Base-by-base conservation (phyloP, 257 asterid genomes). In the Verbascum thapsus region DNA sequence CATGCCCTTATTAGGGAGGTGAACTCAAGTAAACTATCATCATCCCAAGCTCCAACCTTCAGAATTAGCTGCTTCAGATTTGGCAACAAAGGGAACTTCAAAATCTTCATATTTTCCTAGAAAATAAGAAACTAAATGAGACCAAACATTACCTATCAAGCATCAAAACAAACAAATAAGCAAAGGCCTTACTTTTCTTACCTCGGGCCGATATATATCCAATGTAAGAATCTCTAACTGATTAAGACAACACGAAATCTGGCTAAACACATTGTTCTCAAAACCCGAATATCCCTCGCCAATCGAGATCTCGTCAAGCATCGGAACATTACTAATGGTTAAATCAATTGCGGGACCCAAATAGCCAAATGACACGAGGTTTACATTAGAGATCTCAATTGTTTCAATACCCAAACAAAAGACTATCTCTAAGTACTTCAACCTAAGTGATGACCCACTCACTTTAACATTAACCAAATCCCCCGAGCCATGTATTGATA, bases 11-110 rank as follows among this genome's bases (percentile, higher is more conserved):
- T 47, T 2, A 79, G 53, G 47, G 84, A 72, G 9, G 82, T 70
- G 65, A 75, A 78, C 23, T 78, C 82, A 61, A 84, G 85, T 47
- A 84, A 86, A 61, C 80, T 58, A 23, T 73, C 78, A 40, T 81
- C 88, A 20, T 66, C 34, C 83, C 80, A 69, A 12, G 84, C 79
- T 60, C 79, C 82, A 54, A 73, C 66, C 67, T 72, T 74, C 6
- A 79, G 48, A 45, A 81, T 74, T 34, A 84, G 79, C 74, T 72
- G 77, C 81, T 76, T 76, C 42, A 84, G 85, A 20, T 78, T 78
- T 3, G 85, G 85, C 62, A 81, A 65, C 64, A 72, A 54, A 38
- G 85, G 83, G 55, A 81, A 78, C 39, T 69, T 55, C 17, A 56
- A 62, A 34, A 63, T 42, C 72, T 70, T 63, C 15, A 72, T 15